Percentiles rank a stretch among this genome's conserved stretches.
These are phyloP conservation scores for Blastobotrys aristatus DNA, from an alignment of 1,139 yeast genomes.

Conservation along the genomic window DNA sequence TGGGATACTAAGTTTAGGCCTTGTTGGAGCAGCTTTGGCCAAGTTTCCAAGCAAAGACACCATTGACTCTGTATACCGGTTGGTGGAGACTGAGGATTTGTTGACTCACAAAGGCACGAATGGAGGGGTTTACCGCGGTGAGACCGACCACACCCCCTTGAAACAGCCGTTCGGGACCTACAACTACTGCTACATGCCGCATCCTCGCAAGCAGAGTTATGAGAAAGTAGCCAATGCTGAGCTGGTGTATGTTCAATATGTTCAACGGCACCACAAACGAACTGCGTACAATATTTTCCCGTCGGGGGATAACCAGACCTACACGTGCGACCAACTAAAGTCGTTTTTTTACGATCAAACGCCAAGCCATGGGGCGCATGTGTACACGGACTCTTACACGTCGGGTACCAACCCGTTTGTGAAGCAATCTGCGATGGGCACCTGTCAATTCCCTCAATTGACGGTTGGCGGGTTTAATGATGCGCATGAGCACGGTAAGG, in stretches of 20 bases:
- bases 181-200: conserved; percentile 43
- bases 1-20: no score
- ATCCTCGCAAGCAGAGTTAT: conserved; percentile 29
- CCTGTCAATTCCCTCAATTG: conserved; percentile 39
- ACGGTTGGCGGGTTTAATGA: conserved; percentile 38
- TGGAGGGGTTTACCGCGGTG: conserved; percentile 7
- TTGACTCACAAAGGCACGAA: conserved; percentile 2
- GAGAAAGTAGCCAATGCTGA: conserved; percentile 27
- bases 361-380: conserved; percentile 18
- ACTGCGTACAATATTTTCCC: conserved; percentile 39
- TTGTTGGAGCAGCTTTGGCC: no score
- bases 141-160: conserved; percentile 1
- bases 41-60: conserved; percentile 5
- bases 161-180: conserved; percentile 30
- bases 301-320: conserved; percentile 24
- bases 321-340: conserved; percentile 31
- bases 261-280: conserved; percentile 41
- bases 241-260: conserved; percentile 36
- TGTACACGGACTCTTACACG: conserved; percentile 28
- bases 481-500: conserved; percentile 37
- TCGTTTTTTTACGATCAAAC: conserved; percentile 24
- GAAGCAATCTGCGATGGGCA: conserved; percentile 26
- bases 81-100: conserved; percentile 4
- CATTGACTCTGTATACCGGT: conserved; percentile 1
- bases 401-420: conserved; percentile 18